phyloP scores from a whole-genome alignment of 208 protist genomes.

The Acanthamoeba castellanii region DNA sequence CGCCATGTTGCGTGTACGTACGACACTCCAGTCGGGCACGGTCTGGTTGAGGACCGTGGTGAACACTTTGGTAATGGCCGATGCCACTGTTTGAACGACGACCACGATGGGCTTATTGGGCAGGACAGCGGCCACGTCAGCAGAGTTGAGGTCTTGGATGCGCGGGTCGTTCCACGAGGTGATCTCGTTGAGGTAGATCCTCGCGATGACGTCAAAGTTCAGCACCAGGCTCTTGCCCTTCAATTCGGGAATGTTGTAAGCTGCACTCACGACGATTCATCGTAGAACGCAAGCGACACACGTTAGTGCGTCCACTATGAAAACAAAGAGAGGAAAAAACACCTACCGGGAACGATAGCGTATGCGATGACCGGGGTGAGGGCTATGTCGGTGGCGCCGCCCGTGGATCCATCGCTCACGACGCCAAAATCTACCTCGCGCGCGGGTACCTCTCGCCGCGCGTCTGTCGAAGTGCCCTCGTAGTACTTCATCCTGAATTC shows the following conservation, averaged over 20 bases:
- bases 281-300: too few relatives aligned
- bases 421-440: not conserved
- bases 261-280: not conserved
- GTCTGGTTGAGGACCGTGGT: not conserved
- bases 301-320: too few relatives aligned
- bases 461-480: not conserved
- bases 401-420: not conserved
- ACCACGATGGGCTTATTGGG: not conserved
- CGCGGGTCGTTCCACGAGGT: conserved; percentile 24
- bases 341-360: not conserved
- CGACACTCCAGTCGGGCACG: not conserved
- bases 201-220: not conserved
- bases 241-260: not conserved
- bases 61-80: not conserved
- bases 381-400: not conserved
- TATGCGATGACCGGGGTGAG: not conserved
- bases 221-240: not conserved
- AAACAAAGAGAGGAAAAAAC: not conserved
- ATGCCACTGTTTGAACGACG: not conserved
- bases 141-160: not conserved
- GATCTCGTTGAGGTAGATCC: not conserved
- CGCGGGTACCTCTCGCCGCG: not conserved
- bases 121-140: not conserved
- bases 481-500: not conserved
- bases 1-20: too few relatives aligned